Percentiles rank a stretch among this genome's conserved stretches.
These are phyloP conservation scores for Trichoderma sp. DNA, from an alignment of 2,329 filamentous ascomycete genomes.

Conservation along the genomic window DNA sequence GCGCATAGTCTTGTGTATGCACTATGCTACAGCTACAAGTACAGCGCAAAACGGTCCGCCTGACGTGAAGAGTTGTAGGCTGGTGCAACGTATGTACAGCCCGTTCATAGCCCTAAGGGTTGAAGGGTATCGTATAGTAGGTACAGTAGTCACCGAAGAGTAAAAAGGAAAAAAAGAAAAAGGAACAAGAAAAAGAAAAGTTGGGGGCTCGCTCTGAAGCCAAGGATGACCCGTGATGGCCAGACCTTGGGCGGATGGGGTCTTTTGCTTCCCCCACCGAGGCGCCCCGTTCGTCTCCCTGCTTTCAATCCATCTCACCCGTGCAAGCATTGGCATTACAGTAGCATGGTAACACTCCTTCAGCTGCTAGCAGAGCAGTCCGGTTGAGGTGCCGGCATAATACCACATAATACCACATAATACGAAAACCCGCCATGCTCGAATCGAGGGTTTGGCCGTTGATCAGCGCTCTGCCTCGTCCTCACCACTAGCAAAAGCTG, in stretches of 20 bases:
- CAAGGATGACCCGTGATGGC: not conserved
- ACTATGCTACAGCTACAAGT: not conserved
- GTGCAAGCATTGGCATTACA: not conserved
- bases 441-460: slow-evolving; percentile 7
- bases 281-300: not conserved
- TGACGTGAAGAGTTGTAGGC: no score
- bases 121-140: not conserved
- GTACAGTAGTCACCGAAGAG: not conserved
- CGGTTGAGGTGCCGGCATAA: not conserved
- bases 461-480: not conserved
- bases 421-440: not conserved
- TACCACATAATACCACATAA: not conserved
- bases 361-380: not conserved
- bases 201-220: not conserved
- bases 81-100: not conserved
- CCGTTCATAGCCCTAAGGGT: not conserved
- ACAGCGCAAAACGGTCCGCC: not conserved
- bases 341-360: not conserved
- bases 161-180: not conserved
- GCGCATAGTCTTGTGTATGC: not conserved
- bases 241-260: not conserved
- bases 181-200: not conserved
- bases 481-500: not conserved
- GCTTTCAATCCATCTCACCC: not conserved
- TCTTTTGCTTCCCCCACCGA: slow-evolving; percentile 10